phyloP scores from a whole-genome alignment of 805 yeast species.

The Pichia insulana region DNA sequence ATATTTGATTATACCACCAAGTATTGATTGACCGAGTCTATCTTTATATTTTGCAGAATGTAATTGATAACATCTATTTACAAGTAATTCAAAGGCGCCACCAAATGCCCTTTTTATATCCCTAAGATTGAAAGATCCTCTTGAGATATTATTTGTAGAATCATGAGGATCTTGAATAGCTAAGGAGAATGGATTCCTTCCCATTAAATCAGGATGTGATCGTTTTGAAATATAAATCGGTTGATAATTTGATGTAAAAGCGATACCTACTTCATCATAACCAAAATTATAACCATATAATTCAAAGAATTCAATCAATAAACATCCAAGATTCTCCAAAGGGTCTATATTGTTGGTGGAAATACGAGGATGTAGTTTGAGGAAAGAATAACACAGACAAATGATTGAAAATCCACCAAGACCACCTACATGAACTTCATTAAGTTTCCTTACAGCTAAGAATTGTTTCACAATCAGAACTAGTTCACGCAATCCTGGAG shows the following conservation, averaged over 20 bases:
- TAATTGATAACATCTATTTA: constrained; percentile 67
- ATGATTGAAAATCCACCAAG: constrained; percentile 92
- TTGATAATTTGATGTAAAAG: constrained; percentile 43
- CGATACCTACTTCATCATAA: constrained; percentile 68
- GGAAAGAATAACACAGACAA: constrained; percentile 72
- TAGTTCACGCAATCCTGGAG: constrained; percentile 76
- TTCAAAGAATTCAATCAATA: constrained; percentile 86
- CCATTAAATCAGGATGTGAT: constrained; percentile 27
- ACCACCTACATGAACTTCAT: constrained; percentile 89
- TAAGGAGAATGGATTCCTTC: constrained; percentile 51
- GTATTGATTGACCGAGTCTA: constrained; percentile 60
- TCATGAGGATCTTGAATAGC: constrained; percentile 90
- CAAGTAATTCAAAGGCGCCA: constrained; percentile 75
- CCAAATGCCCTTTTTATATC: constrained; percentile 79
- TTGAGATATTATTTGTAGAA: constrained; percentile 68
- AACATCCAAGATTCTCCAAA: constrained; percentile 70
- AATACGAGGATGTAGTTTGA: constrained; percentile 71
- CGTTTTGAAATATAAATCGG: constrained; percentile 53
- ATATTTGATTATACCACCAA: constrained; percentile 72
- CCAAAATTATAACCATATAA: constrained; percentile 85
- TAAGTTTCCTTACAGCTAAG: constrained; percentile 63
- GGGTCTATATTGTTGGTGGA: constrained; percentile 59
- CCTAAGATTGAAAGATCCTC: constrained; percentile 74
- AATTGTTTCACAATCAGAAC: constrained; percentile 82
- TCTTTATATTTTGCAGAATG: constrained; percentile 56